phyloP scores from a whole-genome alignment of 371 early-diverging fungal species.

The Mortierella sp. region DNA sequence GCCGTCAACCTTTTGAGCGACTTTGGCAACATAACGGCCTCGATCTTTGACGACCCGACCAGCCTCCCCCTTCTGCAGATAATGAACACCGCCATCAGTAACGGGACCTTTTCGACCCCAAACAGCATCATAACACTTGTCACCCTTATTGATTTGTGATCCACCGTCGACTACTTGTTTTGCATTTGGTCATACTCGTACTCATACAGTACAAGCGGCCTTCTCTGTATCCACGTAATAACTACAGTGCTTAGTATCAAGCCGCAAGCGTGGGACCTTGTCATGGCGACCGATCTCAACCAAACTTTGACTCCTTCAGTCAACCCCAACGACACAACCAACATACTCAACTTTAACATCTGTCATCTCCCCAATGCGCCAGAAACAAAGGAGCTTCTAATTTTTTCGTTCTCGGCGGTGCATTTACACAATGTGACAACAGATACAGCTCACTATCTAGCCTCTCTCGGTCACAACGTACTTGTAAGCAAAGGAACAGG shows the following conservation, averaged over 20 bases:
- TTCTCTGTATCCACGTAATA: conserved; percentile 7
- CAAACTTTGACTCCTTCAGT: neutral
- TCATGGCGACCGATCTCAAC: neutral
- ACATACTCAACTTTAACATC: neutral
- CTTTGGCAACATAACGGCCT: conserved; percentile 6
- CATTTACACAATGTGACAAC: conserved; percentile 17
- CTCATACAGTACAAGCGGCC: neutral
- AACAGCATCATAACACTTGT: conserved; percentile 11
- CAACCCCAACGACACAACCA: neutral
- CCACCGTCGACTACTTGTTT: conserved; percentile 2
- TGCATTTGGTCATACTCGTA: neutral
- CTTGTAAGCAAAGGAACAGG: neutral
- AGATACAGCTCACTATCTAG: conserved; percentile 7
- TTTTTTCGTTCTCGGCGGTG: conserved; percentile 1
- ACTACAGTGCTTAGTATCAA: neutral
- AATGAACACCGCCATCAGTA: conserved; percentile 13
- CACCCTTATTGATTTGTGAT: neutral
- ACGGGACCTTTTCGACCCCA: conserved; percentile 11
- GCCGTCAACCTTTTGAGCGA: conserved; percentile 8
- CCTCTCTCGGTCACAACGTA: conserved; percentile 23
- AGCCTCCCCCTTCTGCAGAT: conserved; percentile 10
- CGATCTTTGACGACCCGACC: conserved; percentile 12
- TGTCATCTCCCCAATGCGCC: neutral
- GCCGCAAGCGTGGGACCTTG: conserved; percentile 10
- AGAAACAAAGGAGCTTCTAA: neutral